phyloP scores from a whole-genome alignment of 2,329 filamentous ascomycete genomes.

The Camptophora hylomeconis region DNA sequence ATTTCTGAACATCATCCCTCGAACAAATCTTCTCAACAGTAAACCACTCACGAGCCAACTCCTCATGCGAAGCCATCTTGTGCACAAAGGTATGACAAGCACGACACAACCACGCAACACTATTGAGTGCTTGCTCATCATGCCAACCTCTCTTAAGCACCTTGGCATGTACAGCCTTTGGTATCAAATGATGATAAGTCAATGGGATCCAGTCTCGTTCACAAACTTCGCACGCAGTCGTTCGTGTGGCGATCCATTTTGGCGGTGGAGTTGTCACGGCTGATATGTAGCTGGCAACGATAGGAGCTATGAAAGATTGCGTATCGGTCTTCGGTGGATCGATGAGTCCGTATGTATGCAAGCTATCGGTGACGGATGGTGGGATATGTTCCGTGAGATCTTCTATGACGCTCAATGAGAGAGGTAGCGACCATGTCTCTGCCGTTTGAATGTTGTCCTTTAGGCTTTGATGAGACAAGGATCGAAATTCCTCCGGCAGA shows the following conservation, averaged over 20 bases:
- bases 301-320: conserved; percentile 46
- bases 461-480: conserved; percentile 47
- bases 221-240: conserved; percentile 61
- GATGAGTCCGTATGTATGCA: conserved; percentile 54
- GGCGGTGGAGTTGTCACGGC: conserved; percentile 49
- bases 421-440: conserved; percentile 43
- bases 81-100: conserved; percentile 79
- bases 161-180: conserved; percentile 63
- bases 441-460: conserved; percentile 38
- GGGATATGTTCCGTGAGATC: conserved; percentile 43
- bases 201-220: conserved; percentile 59
- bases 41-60: conserved; percentile 58
- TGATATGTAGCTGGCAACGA: conserved; percentile 50
- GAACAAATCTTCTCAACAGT: conserved; percentile 58
- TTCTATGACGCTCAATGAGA: conserved; percentile 39
- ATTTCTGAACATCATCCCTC: conserved; percentile 58
- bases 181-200: conserved; percentile 78
- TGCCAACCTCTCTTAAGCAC: conserved; percentile 70
- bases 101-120: conserved; percentile 74
- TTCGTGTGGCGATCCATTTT: conserved; percentile 45
- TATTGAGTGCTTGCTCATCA: conserved; percentile 58
- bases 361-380: conserved; percentile 50
- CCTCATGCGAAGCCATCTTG: conserved; percentile 60
- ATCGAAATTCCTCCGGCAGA: conserved; percentile 49
- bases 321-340: conserved; percentile 30